Percentiles rank a stretch among this genome's conserved stretches.
phyloP scores from a whole-genome alignment of 2,329 filamentous ascomycete species.

The Aspergillus sojae region DNA sequence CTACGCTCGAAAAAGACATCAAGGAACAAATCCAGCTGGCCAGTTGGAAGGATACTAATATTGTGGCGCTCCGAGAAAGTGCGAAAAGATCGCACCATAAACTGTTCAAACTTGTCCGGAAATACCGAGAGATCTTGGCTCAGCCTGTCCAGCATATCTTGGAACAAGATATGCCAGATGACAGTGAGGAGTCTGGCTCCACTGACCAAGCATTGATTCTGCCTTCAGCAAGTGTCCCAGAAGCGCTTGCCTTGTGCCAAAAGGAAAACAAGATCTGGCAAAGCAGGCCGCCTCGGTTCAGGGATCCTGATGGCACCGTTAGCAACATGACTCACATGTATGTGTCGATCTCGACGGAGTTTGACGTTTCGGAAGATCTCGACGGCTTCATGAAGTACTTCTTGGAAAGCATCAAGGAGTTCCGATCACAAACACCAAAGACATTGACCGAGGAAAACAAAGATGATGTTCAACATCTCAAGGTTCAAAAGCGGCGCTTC shows the following conservation, averaged over 20 bases:
- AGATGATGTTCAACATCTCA: conserved; percentile 80
- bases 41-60: conserved; percentile 98
- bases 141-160: conserved; percentile 70
- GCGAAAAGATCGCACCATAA: conserved; percentile 88
- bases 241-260: conserved; percentile 37
- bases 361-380: conserved; percentile 63
- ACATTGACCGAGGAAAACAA: conserved; percentile 87
- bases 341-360: conserved; percentile 52
- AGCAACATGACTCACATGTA: conserved; percentile 72
- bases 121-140: conserved; percentile 78
- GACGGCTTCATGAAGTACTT: conserved; percentile 71
- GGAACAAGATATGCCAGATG: conserved; percentile 34
- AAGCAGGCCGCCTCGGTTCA: conserved; percentile 65
- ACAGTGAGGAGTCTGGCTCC: conserved; percentile 34
- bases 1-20: conserved; percentile 83
- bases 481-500: conserved; percentile 84
- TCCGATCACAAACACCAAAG: conserved; percentile 81
- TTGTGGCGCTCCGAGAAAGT: conserved; percentile 83
- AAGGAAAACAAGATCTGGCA: conserved; percentile 36
- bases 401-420: conserved; percentile 67
- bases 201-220: conserved; percentile 15
- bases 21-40: conserved; percentile 90
- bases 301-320: conserved; percentile 69
- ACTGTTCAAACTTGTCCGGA: conserved; percentile 85
- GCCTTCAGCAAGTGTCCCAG: conserved; percentile 28